Conservation (phyloP, 257 asterid species). For the Salvia hispanica region DNA sequence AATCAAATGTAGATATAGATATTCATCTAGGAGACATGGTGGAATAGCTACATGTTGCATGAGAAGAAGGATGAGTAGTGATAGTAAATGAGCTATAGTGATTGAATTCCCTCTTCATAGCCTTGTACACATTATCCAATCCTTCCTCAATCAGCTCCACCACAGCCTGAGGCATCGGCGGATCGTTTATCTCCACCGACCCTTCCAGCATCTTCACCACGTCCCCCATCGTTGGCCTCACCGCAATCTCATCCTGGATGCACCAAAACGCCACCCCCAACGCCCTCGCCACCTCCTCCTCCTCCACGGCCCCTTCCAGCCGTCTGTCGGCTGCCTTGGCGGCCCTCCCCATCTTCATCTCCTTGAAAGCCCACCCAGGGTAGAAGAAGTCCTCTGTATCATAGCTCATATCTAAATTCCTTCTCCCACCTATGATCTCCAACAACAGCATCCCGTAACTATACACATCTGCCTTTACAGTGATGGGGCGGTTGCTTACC, state of each 20-base stretch:
- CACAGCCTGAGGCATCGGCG: conserved; percentile 87
- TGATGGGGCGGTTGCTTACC: conserved; percentile 84
- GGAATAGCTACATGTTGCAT: conserved; percentile 83
- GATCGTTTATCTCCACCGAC: conserved; percentile 57
- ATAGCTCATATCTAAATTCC: conserved; percentile 80
- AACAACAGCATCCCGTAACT: conserved; percentile 90
- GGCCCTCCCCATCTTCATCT: conserved; percentile 58
- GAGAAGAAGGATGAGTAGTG: conserved; percentile 67
- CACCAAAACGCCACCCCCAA: conserved; percentile 83
- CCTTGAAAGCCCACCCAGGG: conserved; percentile 99
- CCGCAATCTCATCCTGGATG: conserved; percentile 74
- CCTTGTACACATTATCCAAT: conserved; percentile 73
- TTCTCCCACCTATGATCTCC: conserved; percentile 85
- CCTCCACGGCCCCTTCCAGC: conserved; percentile 60
- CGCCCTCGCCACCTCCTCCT: conserved; percentile 64
- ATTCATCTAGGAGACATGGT: conserved; percentile 81
- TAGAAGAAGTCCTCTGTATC: conserved; percentile 79
- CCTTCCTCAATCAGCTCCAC: conserved; percentile 87
- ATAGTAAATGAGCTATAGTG: conserved; percentile 67
- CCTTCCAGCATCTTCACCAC: conserved; percentile 91
- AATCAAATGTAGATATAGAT: not conserved
- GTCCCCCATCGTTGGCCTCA: conserved; percentile 90
- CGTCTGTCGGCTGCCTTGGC: conserved; percentile 62
- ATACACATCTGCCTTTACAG: conserved; percentile 90
- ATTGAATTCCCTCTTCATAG: conserved; percentile 83